These are phyloP conservation scores for Schizosaccharomyces lindneri DNA, from an alignment of 805 yeast genomes.

Conservation along the genomic window DNA sequence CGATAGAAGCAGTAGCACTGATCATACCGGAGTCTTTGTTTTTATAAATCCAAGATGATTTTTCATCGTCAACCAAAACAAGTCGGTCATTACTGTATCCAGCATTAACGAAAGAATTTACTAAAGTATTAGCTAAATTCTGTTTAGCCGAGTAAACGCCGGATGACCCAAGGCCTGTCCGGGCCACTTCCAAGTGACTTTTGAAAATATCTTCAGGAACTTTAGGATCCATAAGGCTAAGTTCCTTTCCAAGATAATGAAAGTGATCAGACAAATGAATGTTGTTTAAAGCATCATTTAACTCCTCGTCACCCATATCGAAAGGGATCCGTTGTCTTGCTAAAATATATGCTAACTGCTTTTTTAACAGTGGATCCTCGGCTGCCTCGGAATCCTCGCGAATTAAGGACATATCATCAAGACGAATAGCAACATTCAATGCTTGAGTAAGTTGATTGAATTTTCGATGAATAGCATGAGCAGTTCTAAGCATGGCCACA, in stretches of 20 bases:
- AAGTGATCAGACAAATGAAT: slow-evolving; percentile 54
- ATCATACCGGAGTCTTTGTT: slow-evolving; percentile 81
- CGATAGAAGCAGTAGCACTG: slow-evolving; percentile 77
- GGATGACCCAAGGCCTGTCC: slow-evolving; percentile 28
- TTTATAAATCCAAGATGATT: slow-evolving; percentile 64
- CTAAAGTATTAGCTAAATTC: slow-evolving; percentile 83
- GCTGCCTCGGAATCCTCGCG: slow-evolving; percentile 64
- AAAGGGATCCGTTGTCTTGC: slow-evolving; percentile 70
- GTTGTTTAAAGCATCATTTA: slow-evolving; percentile 69
- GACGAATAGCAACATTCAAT: slow-evolving; percentile 60
- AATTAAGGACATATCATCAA: slow-evolving; percentile 60
- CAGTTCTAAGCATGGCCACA: slow-evolving; percentile 59
- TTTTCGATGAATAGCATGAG: slow-evolving; percentile 58
- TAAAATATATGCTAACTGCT: slow-evolving; percentile 74
- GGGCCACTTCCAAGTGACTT: slow-evolving; percentile 57
- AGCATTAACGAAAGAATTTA: slow-evolving; percentile 68
- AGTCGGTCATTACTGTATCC: slow-evolving; percentile 77
- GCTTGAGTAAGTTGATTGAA: slow-evolving; percentile 75
- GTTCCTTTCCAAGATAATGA: slow-evolving; percentile 57
- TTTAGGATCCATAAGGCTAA: slow-evolving; percentile 69
- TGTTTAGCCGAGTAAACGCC: slow-evolving; percentile 74
- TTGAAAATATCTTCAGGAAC: slow-evolving; percentile 89
- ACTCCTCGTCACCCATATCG: slow-evolving; percentile 26
- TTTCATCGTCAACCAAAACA: slow-evolving; percentile 41
- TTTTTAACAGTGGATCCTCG: slow-evolving; percentile 40